Percentiles rank a stretch among this genome's conserved stretches.
These are phyloP conservation scores for Wickerhamomyces subpelliculosus DNA, from an alignment of 805 yeast species.

Conservation along the genomic window DNA sequence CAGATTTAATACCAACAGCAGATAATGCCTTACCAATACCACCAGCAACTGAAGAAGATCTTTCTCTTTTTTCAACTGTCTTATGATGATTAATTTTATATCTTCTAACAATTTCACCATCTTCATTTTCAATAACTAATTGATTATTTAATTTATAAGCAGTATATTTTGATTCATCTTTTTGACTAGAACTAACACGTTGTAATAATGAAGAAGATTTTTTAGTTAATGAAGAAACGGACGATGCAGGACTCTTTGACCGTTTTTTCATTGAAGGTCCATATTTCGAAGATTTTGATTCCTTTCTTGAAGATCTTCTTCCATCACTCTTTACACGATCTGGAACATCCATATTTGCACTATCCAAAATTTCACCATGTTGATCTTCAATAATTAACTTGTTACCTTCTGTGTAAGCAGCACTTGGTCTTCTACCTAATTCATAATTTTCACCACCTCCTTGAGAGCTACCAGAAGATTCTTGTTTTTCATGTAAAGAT, in stretches of 20 bases:
- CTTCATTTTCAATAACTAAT: conserved; percentile 80
- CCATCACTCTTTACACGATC: conserved; percentile 4
- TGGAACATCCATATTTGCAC: conserved; percentile 34
- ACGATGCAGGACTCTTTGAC: conserved; percentile 12
- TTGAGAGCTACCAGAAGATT: neutral
- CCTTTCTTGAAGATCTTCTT: neutral
- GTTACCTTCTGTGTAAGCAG: conserved; percentile 64
- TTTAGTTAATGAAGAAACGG: conserved; percentile 9
- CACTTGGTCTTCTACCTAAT: conserved; percentile 22
- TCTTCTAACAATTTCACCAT: conserved; percentile 85
- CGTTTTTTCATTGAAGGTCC: conserved; percentile 3
- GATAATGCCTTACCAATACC: conserved; percentile 38
- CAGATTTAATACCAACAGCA: conserved; percentile 43
- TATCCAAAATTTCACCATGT: conserved; percentile 72
- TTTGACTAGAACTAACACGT: conserved; percentile 4
- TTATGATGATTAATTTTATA: conserved; percentile 63
- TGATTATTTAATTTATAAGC: conserved; percentile 79
- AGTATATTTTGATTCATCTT: conserved; percentile 27
- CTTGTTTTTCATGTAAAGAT: conserved; percentile 3
- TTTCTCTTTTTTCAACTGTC: conserved; percentile 10
- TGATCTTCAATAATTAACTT: conserved; percentile 72
- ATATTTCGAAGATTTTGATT: conserved; percentile 1
- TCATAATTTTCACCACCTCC: conserved; percentile 15
- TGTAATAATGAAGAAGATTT: conserved; percentile 9
- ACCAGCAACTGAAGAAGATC: conserved; percentile 30